Evolutionary conservation across 768 basidiomycete species (phyloP).

Genomic region (Pleurotus eryngii): DNA sequence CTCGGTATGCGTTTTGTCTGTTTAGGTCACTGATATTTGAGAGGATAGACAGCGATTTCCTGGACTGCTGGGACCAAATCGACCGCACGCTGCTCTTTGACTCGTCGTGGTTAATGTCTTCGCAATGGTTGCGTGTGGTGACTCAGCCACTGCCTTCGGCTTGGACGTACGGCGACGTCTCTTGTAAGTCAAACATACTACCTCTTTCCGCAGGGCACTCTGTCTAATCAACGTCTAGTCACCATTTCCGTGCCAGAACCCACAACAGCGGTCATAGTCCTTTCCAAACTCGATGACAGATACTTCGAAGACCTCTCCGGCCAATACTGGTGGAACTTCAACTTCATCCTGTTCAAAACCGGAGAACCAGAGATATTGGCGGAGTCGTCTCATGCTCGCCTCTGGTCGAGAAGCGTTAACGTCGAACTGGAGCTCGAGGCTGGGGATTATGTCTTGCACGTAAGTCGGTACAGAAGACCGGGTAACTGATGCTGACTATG

Average conservation of each 20-base stretch:
- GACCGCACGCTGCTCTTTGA: constrained; percentile 50
- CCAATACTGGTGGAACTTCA: constrained; percentile 36
- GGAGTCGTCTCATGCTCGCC: constrained; percentile 27
- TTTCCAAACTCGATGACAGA: constrained; percentile 42
- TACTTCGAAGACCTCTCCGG: constrained; percentile 41
- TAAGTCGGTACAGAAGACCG: constrained; percentile 10
- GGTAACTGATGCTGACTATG: too few relatives aligned
- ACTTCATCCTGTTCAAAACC: constrained; percentile 44
- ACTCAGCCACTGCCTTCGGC: constrained; percentile 29
- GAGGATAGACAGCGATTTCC: constrained; percentile 47
- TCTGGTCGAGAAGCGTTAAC: constrained; percentile 33
- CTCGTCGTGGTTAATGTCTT: constrained; percentile 46
- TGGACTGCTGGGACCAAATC: constrained; percentile 42
- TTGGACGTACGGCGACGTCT: constrained; percentile 45
- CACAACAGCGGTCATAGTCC: constrained; percentile 41
- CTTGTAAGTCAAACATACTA: constrained; percentile 29
- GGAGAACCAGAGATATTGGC: constrained; percentile 33
- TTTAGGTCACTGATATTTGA: too few relatives aligned
- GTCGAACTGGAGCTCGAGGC: constrained; percentile 36
- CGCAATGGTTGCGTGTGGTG: constrained; percentile 46
- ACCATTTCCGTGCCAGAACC: constrained; percentile 36
- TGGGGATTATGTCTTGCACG: constrained; percentile 41
- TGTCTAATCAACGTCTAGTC: constrained; percentile 23
- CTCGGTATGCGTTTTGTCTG: too few relatives aligned
- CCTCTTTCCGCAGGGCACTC: neutral